Conservation (phyloP, 2,329 filamentous ascomycete species). For the Cadophora malorum region DNA sequence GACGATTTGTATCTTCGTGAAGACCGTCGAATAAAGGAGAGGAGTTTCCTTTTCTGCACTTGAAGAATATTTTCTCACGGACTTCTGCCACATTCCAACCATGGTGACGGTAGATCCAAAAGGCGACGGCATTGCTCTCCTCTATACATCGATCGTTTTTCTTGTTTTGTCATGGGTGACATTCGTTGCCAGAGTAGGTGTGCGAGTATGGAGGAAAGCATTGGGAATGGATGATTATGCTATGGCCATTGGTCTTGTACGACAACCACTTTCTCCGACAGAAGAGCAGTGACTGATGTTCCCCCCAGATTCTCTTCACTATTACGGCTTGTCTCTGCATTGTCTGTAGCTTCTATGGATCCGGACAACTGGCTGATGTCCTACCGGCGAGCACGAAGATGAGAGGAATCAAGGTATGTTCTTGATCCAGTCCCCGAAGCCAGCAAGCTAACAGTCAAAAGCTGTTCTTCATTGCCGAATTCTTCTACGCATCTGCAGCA, state of each 20-base stretch:
- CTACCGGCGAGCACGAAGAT: constrained; percentile 33
- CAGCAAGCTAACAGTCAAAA: constrained; percentile 33
- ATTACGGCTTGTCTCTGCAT: constrained; percentile 42
- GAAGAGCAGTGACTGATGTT: constrained; percentile 13
- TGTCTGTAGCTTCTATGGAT: constrained; percentile 41
- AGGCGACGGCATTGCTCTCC: constrained; percentile 40
- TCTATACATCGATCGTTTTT: constrained; percentile 40
- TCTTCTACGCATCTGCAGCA: constrained; percentile 48
- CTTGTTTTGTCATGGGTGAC: constrained; percentile 39
- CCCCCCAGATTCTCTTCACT: constrained; percentile 39
- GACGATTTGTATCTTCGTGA: constrained; percentile 3
- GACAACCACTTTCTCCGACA: not conserved
- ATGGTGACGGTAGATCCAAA: constrained; percentile 36
- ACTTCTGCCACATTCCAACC: constrained; percentile 13
- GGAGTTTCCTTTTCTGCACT: not conserved
- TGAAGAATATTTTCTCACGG: not conserved
- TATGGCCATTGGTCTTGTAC: constrained; percentile 42
- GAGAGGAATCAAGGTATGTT: constrained; percentile 35
- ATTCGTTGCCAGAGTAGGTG: constrained; percentile 34
- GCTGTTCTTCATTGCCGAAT: constrained; percentile 49
- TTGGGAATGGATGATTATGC: constrained; percentile 41
- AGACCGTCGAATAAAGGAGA: not conserved
- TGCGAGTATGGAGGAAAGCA: constrained; percentile 41
- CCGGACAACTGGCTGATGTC: constrained; percentile 37
- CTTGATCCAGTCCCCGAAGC: not conserved